A percentile compares a stretch with the other conserved stretches of the same genome.
These are phyloP conservation scores for Tricholoma terreum DNA, from an alignment of 768 basidiomycete species.

Conservation along the genomic window DNA sequence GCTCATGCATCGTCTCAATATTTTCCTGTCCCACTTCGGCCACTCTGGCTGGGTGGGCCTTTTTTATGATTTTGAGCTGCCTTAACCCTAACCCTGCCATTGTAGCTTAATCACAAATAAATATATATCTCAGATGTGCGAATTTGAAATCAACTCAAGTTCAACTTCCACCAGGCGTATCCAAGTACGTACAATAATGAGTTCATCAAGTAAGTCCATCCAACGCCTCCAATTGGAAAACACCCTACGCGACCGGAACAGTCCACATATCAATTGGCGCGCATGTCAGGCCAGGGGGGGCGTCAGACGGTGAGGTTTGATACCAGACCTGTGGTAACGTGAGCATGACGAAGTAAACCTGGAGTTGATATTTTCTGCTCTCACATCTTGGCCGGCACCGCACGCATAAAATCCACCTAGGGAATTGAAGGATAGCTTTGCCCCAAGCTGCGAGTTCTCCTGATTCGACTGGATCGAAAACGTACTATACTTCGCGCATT, in stretches of 20 bases:
- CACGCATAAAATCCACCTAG: not conserved
- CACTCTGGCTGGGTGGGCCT: conserved; percentile 31
- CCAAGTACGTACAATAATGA: too few relatives aligned
- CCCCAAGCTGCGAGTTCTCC: not conserved
- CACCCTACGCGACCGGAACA: not conserved
- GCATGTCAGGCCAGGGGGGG: not conserved
- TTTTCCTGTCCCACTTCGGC: conserved; percentile 63
- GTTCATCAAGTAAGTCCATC: too few relatives aligned
- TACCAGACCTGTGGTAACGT: not conserved
- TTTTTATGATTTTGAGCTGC: too few relatives aligned
- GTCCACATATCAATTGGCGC: not conserved
- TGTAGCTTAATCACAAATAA: too few relatives aligned
- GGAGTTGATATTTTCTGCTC: not conserved
- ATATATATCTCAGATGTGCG: too few relatives aligned
- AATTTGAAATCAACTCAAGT: too few relatives aligned
- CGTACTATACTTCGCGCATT: not conserved
- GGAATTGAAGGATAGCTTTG: not conserved
- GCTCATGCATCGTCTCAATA: conserved; percentile 78
- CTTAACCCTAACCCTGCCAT: too few relatives aligned
- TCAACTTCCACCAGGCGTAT: too few relatives aligned
- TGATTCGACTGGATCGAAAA: not conserved
- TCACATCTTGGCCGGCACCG: not conserved
- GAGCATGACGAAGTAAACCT: not conserved
- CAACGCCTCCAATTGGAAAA: too few relatives aligned
- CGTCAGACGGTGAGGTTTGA: not conserved